Conservation (phyloP, 768 basidiomycete genomes). For the Tylopilus rubrobrunneus region DNA sequence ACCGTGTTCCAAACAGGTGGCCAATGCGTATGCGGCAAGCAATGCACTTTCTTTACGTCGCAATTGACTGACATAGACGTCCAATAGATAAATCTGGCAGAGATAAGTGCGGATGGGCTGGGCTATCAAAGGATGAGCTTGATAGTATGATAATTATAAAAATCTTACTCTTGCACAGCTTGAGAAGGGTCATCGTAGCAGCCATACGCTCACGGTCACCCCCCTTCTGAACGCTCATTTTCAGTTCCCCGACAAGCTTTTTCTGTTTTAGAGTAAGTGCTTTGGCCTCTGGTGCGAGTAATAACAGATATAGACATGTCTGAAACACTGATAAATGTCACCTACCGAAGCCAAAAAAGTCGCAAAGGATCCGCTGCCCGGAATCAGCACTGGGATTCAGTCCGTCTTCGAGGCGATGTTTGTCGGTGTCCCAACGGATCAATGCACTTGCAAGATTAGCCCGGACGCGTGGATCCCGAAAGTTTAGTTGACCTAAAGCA, state of each 20-base stretch:
- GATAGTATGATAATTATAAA: too few relatives aligned
- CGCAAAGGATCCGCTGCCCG: not conserved
- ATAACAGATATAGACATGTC: not conserved
- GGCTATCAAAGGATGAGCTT: slow-evolving; percentile 6
- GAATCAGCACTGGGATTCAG: too few relatives aligned
- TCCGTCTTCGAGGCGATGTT: too few relatives aligned
- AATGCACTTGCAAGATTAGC: too few relatives aligned
- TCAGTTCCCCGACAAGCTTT: slow-evolving; percentile 14
- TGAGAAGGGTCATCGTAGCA: slow-evolving; percentile 19
- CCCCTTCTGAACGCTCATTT: not conserved
- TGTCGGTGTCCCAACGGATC: too few relatives aligned
- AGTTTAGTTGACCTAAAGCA: too few relatives aligned
- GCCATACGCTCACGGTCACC: slow-evolving; percentile 16
- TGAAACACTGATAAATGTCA: not conserved
- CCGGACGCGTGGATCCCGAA: not conserved
- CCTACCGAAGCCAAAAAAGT: slow-evolving; percentile 21
- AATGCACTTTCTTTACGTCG: slow-evolving; percentile 13
- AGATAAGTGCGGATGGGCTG: slow-evolving; percentile 5
- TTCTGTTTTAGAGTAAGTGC: not conserved
- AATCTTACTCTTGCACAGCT: slow-evolving; percentile 13
- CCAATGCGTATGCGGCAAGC: slow-evolving; percentile 21
- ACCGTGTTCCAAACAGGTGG: slow-evolving; percentile 15
- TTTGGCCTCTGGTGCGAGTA: slow-evolving; percentile 1
- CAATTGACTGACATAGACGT: slow-evolving; percentile 15
- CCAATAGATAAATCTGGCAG: slow-evolving; percentile 1